Evolutionary conservation across 106 monocot genomes (phyloP).

Genomic region (Apostasia shenzhenica): DNA sequence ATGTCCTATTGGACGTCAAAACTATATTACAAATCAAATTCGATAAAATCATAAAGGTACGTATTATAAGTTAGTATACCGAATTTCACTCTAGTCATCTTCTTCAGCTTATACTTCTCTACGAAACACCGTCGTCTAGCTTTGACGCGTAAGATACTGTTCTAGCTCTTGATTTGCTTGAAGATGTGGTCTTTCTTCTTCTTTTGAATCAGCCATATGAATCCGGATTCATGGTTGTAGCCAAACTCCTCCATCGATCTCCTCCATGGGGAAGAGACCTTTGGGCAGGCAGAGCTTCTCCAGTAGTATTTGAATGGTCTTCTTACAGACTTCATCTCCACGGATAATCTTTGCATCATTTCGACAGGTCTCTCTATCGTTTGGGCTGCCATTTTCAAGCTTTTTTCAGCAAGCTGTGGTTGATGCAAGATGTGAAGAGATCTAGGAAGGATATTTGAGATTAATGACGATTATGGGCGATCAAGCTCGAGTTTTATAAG

Average conservation of each 20-base stretch:
- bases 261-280: constrained; percentile 16
- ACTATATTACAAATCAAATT: no score
- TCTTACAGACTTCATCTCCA: constrained; percentile 5
- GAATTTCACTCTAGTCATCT: constrained; percentile 12
- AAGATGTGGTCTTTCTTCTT: constrained; percentile 15
- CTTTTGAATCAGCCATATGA: constrained; percentile 17
- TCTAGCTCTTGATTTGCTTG: constrained; percentile 16
- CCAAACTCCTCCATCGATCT: constrained; percentile 13
- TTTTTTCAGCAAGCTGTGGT: no score
- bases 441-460: no score
- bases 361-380: not conserved
- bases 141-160: constrained; percentile 13
- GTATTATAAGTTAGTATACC: no score
- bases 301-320: constrained; percentile 5
- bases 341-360: constrained; percentile 5
- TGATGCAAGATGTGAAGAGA: no score
- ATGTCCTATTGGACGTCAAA: no score
- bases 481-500: no score
- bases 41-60: no score
- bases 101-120: constrained; percentile 13
- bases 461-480: no score
- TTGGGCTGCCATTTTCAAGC: constrained; percentile 9
- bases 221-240: constrained; percentile 9
- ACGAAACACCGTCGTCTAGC: constrained; percentile 12
- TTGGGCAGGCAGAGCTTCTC: constrained; percentile 14